These are phyloP conservation scores for Allium cepa DNA, from an alignment of 106 monocot genomes.

Conservation along the genomic window DNA sequence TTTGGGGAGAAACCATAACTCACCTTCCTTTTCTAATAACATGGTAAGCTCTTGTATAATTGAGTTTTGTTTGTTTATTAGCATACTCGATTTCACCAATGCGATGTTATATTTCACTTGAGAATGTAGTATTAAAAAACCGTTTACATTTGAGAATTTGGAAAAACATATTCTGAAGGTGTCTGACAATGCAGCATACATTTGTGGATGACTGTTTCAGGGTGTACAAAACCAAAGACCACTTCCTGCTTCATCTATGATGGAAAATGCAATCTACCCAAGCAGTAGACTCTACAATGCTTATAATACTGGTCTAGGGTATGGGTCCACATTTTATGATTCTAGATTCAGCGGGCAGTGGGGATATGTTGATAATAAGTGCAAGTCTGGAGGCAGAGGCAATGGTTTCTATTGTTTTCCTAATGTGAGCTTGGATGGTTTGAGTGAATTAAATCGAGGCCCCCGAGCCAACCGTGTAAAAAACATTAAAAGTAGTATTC, in stretches of 20 bases:
- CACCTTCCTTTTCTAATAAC: conserved; percentile 25
- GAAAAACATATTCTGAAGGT: too few species aligned
- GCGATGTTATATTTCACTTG: too few species aligned
- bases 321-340: conserved; percentile 42
- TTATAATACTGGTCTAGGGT: conserved; percentile 29
- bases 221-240: conserved; percentile 41
- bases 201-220: conserved; percentile 9
- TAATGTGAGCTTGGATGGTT: conserved; percentile 57
- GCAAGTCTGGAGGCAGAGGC: conserved; percentile 37
- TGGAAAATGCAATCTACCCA: conserved; percentile 41
- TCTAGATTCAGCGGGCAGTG: conserved; percentile 35
- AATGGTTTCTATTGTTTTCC: conserved; percentile 47
- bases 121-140: too few species aligned
- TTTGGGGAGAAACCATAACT: conserved; percentile 39
- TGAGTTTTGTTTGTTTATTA: too few species aligned
- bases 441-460: conserved; percentile 67
- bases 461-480: conserved; percentile 47
- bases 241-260: conserved; percentile 29
- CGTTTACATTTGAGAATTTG: too few species aligned
- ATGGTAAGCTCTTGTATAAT: conserved; percentile 32
- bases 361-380: conserved; percentile 24
- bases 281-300: conserved; percentile 40
- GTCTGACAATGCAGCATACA: too few species aligned
- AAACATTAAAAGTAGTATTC: conserved; percentile 20
- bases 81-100: too few species aligned